Conservation (phyloP, 495 filamentous ascomycete species). For the Cercophora newfieldiana region DNA sequence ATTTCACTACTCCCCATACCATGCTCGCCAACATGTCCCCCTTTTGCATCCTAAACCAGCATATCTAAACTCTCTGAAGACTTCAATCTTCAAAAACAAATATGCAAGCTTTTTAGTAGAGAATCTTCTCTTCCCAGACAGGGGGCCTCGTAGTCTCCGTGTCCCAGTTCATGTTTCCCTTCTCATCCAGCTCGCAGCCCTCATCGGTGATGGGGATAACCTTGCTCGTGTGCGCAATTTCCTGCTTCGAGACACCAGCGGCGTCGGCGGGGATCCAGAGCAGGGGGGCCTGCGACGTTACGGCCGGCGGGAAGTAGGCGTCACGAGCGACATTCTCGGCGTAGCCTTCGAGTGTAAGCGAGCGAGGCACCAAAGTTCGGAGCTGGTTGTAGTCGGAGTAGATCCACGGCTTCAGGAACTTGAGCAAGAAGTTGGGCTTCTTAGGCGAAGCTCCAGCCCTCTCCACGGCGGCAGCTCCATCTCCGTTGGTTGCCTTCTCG, state of each 20-base stretch:
- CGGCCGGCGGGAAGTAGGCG: conserved; percentile 77
- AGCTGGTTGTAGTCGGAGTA: conserved; percentile 71
- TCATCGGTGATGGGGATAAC: conserved; percentile 83
- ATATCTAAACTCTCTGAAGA: too few species aligned
- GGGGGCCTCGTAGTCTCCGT: conserved; percentile 70
- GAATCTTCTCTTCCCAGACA: conserved; percentile 72
- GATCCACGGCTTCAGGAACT: conserved; percentile 77
- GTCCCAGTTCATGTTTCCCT: conserved; percentile 78
- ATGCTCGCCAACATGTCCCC: background rate
- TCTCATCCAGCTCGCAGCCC: conserved; percentile 75
- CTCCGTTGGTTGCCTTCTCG: conserved; percentile 35
- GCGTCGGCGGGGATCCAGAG: conserved; percentile 84
- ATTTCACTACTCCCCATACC: background rate
- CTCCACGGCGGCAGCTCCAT: conserved; percentile 27
- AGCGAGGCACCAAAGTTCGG: conserved; percentile 68
- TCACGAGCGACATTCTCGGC: conserved; percentile 59
- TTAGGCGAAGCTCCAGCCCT: conserved; percentile 14
- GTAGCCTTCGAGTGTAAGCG: conserved; percentile 54
- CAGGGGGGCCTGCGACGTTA: conserved; percentile 63
- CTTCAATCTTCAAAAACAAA: background rate
- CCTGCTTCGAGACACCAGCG: conserved; percentile 73
- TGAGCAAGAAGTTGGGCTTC: conserved; percentile 54
- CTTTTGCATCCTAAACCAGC: background rate
- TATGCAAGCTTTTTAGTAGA: conserved; percentile 39
- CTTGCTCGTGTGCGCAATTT: conserved; percentile 67